Conservation (phyloP, 2,329 filamentous ascomycete species). For the Lasiodiplodia gonubiensis region DNA sequence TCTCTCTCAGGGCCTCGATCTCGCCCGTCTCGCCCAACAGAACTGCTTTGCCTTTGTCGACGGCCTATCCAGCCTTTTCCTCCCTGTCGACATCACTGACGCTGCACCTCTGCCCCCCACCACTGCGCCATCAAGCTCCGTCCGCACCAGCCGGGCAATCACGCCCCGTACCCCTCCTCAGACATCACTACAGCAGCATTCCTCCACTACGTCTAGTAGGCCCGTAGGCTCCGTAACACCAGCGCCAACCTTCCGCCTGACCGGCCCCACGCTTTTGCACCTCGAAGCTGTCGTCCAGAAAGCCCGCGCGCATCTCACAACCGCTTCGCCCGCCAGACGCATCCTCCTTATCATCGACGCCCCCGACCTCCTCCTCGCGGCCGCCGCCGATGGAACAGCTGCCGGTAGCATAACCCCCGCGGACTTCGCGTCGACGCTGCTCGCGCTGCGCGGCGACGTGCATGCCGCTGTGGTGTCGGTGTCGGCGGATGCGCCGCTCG, state of each 20-base stretch:
- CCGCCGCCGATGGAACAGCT: constrained; percentile 37
- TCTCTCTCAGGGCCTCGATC: constrained; percentile 67
- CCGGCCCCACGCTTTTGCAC: constrained; percentile 37
- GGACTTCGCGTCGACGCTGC: constrained; percentile 37
- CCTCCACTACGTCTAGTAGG: constrained; percentile 9
- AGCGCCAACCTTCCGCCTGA: constrained; percentile 33
- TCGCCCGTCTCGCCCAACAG: constrained; percentile 63
- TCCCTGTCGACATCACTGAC: constrained; percentile 29
- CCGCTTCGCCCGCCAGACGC: constrained; percentile 33
- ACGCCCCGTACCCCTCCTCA: constrained; percentile 15
- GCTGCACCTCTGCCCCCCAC: neutral
- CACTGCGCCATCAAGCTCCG: neutral
- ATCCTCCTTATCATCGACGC: constrained; percentile 53
- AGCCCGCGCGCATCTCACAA: constrained; percentile 35
- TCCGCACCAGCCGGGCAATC: constrained; percentile 31
- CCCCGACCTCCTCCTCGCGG: constrained; percentile 51
- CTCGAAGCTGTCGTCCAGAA: constrained; percentile 37
- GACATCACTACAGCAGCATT: neutral
- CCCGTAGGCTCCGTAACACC: neutral
- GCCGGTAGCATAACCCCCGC: constrained; percentile 31
- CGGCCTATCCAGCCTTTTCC: constrained; percentile 68
- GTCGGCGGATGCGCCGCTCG: constrained; percentile 75
- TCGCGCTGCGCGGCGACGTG: constrained; percentile 56
- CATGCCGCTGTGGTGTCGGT: constrained; percentile 71
- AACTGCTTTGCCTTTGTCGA: constrained; percentile 76